Evolutionary conservation across 1,284 basidiomycete species (phyloP), one percentile per base, ranked within the genome.

Genomic region (Ceratobasidium sp.): DNA sequence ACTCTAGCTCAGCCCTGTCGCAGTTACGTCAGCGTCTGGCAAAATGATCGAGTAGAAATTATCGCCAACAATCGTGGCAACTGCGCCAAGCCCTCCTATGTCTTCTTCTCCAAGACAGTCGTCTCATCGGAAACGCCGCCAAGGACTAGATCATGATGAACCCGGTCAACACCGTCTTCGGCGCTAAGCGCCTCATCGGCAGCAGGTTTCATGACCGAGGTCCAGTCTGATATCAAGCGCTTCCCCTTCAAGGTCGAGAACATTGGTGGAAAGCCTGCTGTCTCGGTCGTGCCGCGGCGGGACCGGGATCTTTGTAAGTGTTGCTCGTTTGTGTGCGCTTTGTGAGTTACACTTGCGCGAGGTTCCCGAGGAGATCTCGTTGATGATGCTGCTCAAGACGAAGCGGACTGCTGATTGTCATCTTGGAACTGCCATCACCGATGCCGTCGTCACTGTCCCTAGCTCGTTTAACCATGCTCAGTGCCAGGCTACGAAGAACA

Each of bases 401-500:
- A 84, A 85, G 80, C 86, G 87, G 82, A 87, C 85, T 49, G 86
- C 87, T 69, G 87, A 88, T 82, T 85, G 86, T 46, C 87, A 87
- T 84, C 85, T 88, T 71, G 89, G 88, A 69, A 80, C 79, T 57
- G 83, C 82, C 70, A 85, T 89, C 82, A 85, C 82, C 76, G 83
- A 89, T 80, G 88, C 88, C 76, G 86, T 88, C 78, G 82, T 88
- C 81, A 85, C 84, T 61, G 84, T 86, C 43, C 84, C 84, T 19
- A 86, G 86, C 19, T 86, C 93, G 88, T 92, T 93, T 88, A 91
- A 91, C 84, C 89, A 91, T 84, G 88, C 90, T 70, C 89, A 88
- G 83, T 85, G 87, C 75, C 87, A 88, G 82, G 87, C 87, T 46
- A 88, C 87, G 82, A 88, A 88, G 85, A 87, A 88, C 80, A 87